A percentile compares a stretch with the other conserved stretches of the same genome.
phyloP scores from a whole-genome alignment of 352 stramenopile genomes.

The Globisporangium uncinulatum region DNA sequence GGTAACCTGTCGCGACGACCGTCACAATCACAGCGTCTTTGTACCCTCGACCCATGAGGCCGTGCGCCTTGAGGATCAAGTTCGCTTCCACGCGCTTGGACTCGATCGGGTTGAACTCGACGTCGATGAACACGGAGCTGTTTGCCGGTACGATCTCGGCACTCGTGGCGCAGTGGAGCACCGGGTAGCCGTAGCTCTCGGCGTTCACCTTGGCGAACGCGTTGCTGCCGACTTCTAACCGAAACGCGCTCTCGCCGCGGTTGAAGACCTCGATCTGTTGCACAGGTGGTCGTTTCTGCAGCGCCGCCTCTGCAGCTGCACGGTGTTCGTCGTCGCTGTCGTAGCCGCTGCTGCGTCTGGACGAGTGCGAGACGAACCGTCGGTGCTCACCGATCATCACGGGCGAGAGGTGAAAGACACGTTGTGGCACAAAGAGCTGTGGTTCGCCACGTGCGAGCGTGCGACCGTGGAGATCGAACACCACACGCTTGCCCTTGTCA shows the following conservation, averaged over 20 bases:
- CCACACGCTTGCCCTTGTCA: conserved; percentile 86
- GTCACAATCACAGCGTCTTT: conserved; percentile 60
- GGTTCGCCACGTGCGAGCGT: conserved; percentile 64
- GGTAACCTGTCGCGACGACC: conserved; percentile 52
- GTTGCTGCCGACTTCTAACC: conserved; percentile 54
- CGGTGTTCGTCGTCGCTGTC: conserved; percentile 4
- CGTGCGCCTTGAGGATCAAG: conserved; percentile 60
- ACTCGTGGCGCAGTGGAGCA: conserved; percentile 43
- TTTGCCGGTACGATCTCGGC: conserved; percentile 57
- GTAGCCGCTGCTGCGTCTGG: not conserved
- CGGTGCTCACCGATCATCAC: conserved; percentile 71
- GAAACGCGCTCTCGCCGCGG: conserved; percentile 57
- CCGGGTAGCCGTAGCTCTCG: conserved; percentile 42
- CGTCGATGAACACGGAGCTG: conserved; percentile 57
- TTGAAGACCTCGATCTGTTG: conserved; percentile 82
- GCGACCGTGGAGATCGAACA: conserved; percentile 76
- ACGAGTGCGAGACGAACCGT: conserved; percentile 6
- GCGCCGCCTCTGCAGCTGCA: not conserved
- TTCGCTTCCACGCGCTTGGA: conserved; percentile 38
- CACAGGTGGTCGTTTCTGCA: conserved; percentile 24
- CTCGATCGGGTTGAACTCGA: conserved; percentile 78
- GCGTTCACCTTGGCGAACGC: conserved; percentile 51
- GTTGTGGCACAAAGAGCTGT: conserved; percentile 60
- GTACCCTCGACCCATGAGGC: conserved; percentile 63
- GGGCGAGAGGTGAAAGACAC: conserved; percentile 54